phyloP scores from a whole-genome alignment of 2,329 filamentous ascomycete species.

The Penicillium aurantiogriseum region DNA sequence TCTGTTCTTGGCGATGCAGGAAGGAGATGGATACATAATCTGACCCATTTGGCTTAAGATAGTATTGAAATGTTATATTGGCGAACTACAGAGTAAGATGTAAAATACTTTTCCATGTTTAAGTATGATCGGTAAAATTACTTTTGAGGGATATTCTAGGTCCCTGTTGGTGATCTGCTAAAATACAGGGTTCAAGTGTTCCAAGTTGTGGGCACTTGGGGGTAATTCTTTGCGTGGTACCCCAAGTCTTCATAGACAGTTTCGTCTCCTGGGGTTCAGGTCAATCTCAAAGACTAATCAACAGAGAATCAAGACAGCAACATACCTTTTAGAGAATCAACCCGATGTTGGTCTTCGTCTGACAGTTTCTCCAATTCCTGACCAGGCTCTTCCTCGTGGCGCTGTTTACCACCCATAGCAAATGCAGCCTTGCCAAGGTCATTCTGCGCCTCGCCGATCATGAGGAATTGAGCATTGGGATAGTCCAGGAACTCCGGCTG shows the following conservation, averaged over 20 bases:
- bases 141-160: not conserved
- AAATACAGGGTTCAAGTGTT: conserved; percentile 21
- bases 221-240: conserved; percentile 63
- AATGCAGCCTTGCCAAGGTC: conserved; percentile 36
- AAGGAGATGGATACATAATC: not conserved
- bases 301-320: not conserved
- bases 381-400: conserved; percentile 61
- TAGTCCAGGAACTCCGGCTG: conserved; percentile 73
- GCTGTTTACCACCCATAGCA: conserved; percentile 47
- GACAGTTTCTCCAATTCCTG: conserved; percentile 74
- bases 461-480: conserved; percentile 70
- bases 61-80: not conserved
- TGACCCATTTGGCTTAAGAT: not conserved
- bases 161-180: not conserved
- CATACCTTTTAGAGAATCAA: conserved; percentile 58
- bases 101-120: not conserved
- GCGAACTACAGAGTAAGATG: not conserved
- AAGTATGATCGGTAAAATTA: not conserved
- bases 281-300: conserved; percentile 2
- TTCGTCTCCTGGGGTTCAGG: conserved; percentile 50
- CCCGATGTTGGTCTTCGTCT: conserved; percentile 68
- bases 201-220: conserved; percentile 63
- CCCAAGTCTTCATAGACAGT: conserved; percentile 60
- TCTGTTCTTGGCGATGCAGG: not conserved
- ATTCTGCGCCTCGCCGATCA: conserved; percentile 62